These are phyloP conservation scores for Pulchroboletus neoregius DNA, from an alignment of 1,284 basidiomycete genomes.

Conservation along the genomic window DNA sequence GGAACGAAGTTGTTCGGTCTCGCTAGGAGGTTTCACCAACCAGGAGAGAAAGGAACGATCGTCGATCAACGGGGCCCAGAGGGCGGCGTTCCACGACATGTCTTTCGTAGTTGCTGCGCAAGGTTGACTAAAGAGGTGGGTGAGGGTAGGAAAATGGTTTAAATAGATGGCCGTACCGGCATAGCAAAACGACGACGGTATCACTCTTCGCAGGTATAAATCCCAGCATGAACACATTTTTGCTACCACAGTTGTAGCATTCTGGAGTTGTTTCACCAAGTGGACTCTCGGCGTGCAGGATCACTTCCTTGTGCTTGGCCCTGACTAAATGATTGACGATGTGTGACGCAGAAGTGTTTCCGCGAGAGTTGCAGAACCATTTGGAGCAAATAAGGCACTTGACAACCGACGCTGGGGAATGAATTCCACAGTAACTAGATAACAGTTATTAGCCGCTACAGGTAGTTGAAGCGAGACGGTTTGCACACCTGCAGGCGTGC, in stretches of 20 bases:
- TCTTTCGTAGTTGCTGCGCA: slow-evolving; percentile 97
- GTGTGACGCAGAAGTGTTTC: slow-evolving; percentile 96
- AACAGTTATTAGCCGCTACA: slow-evolving; percentile 11
- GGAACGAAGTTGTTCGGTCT: slow-evolving; percentile 92
- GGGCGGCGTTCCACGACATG: slow-evolving; percentile 96
- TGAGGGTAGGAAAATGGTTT: slow-evolving; percentile 8
- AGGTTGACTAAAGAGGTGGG: slow-evolving; percentile 67
- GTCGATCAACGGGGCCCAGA: slow-evolving; percentile 98
- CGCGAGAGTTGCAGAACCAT: slow-evolving; percentile 99
- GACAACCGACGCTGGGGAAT: slow-evolving; percentile 95
- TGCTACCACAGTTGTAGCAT: slow-evolving; percentile 99
- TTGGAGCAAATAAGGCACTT: slow-evolving; percentile 95
- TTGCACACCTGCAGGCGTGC: slow-evolving; percentile 88
- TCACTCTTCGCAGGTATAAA: slow-evolving; percentile 99
- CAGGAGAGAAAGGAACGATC: slow-evolving; percentile 98
- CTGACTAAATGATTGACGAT: slow-evolving; percentile 99
- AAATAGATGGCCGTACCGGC: slow-evolving; percentile 59
- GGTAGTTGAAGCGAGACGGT: not conserved
- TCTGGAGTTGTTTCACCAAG: slow-evolving; percentile 97
- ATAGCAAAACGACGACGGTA: slow-evolving; percentile 97
- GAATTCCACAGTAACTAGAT: slow-evolving; percentile 94
- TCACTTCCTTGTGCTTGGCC: slow-evolving; percentile 99
- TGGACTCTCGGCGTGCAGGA: slow-evolving; percentile 91
- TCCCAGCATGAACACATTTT: slow-evolving; percentile 98
- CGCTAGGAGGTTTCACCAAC: slow-evolving; percentile 96